phyloP scores from a whole-genome alignment of 352 stramenopile genomes.

The Pythium sukuiense region DNA sequence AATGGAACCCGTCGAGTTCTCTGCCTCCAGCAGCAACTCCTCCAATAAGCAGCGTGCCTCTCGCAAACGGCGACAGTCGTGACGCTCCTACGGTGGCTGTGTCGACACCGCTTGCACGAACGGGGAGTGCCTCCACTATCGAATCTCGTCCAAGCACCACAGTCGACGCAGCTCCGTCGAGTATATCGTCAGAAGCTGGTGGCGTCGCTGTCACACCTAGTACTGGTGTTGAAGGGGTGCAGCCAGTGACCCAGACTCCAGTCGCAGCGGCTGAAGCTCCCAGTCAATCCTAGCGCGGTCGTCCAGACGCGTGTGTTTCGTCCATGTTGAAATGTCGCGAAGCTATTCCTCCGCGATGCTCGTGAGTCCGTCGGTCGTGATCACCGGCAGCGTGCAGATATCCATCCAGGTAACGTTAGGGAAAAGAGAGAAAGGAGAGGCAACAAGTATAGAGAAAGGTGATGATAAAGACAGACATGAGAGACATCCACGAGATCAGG shows the following conservation, averaged over 20 bases:
- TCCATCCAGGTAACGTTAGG: neutral
- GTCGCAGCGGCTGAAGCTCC: neutral
- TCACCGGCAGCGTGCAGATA: constrained; percentile 6
- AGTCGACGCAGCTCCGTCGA: neutral
- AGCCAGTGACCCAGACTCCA: neutral
- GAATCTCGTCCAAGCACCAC: neutral
- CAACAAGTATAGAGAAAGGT: constrained; percentile 38
- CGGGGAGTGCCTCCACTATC: neutral
- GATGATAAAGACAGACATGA: constrained; percentile 42
- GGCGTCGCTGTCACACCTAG: neutral
- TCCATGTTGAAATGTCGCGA: constrained; percentile 8
- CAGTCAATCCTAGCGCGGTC: neutral
- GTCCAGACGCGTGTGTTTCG: neutral
- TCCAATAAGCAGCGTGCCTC: neutral
- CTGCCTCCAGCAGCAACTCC: neutral
- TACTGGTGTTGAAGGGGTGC: neutral
- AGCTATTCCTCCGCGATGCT: neutral
- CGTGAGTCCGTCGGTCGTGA: neutral
- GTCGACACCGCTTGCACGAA: neutral
- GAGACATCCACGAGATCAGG: neutral
- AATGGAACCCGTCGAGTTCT: neutral
- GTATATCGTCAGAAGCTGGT: neutral
- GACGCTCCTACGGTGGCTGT: neutral
- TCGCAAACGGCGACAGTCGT: neutral
- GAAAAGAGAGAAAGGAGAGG: neutral